phyloP scores from a whole-genome alignment of 768 basidiomycete species.

The Dacryopinax primogenitus region DNA sequence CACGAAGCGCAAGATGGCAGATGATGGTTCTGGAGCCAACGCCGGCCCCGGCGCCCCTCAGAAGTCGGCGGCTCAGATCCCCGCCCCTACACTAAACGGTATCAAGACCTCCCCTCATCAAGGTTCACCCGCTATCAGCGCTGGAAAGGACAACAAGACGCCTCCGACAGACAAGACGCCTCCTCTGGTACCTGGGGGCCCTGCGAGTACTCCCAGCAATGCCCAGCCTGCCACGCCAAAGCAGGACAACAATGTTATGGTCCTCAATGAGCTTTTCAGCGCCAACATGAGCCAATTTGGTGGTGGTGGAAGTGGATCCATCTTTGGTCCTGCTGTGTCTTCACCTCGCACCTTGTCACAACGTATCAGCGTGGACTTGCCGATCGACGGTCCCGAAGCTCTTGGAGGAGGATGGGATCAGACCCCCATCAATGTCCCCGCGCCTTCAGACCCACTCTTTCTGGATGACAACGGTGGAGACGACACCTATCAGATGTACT shows the following conservation, averaged over 20 bases:
- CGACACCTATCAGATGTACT: not conserved
- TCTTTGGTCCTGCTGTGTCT: not conserved
- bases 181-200: not conserved
- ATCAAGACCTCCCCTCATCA: not conserved
- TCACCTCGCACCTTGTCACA: not conserved
- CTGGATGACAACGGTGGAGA: not conserved
- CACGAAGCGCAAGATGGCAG: not conserved
- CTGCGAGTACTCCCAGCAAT: not conserved
- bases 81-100: not conserved
- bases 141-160: not conserved
- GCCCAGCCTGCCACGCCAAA: not conserved
- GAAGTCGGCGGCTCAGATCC: not conserved
- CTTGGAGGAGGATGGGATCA: conserved; percentile 1
- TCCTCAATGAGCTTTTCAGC: not conserved
- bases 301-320: not conserved
- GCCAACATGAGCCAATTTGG: not conserved
- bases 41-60: not conserved
- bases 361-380: not conserved
- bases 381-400: not conserved
- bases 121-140: not conserved
- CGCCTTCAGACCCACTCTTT: not conserved
- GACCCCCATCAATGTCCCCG: not conserved
- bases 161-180: not conserved
- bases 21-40: not conserved
- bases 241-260: not conserved